Base-by-base conservation (phyloP, 352 stramenopile genomes). In the Globisporangium canariense region DNA sequence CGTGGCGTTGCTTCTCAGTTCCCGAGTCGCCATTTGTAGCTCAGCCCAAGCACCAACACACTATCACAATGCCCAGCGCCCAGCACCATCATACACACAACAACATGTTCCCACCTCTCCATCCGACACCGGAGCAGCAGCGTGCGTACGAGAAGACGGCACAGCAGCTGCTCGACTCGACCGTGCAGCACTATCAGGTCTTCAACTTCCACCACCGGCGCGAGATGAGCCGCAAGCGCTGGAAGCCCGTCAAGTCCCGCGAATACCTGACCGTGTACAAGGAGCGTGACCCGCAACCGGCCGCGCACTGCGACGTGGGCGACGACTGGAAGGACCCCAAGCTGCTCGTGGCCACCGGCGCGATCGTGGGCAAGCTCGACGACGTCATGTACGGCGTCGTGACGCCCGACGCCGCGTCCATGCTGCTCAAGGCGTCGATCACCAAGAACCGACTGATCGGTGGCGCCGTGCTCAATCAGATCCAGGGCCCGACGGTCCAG, bases 181-280 rank as follows among this genome's bases (percentile, higher is more conserved):
- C 69, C 16, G 34, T 79, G 25, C 54, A 11, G 40, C 60, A 74
- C 40, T 75, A 79, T 45, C 36, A 76, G 25, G 41, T 20, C 6
- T 71, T 73, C 28, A 62, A 64, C 41, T 56, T 51, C 36, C 30
- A 62, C 8, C 58, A 71, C 28, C 65, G 65, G 52, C 72, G 71
- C 46, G 63, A 59, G 50, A 45, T 79, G 22, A 52, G 61, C 43
- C 64, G 64, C 34, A 71, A 68, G 58, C 55, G 49, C 4, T 79
- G 73, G 73, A 77, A 77, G 45, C 22, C 53, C 9, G 64, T 79
- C 59, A 77, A 71, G 64, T 66, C 43, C 0, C 73, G 67, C n/a
- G 69, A 75, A 22, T 67, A 71, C 41, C 30, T 79, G 32, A 70
- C 64, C 0, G 63, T 79, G 16, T 79, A 75, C 62, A 72, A 73